Evolutionary conservation across 768 basidiomycete species (phyloP), one percentile per base, ranked within the genome.

Genomic region (Leccinum pellstonianum): DNA sequence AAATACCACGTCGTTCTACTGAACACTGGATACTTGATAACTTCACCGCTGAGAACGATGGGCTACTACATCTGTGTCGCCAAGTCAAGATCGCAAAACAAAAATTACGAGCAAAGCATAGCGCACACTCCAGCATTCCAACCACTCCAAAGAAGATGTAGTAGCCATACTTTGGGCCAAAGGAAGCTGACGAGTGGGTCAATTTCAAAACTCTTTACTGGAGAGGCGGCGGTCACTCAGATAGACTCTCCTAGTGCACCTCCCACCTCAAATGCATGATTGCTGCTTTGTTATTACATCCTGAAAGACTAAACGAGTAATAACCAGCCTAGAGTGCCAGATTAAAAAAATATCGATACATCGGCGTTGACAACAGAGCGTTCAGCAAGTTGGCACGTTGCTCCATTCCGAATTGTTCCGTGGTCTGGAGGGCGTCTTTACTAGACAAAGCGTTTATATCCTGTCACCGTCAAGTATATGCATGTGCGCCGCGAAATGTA

Each of bases 101-200:
- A 14, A 58, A 12, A 33, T 33, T 33, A 33, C 47, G 19, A 56
- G 33, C 23, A 56, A 47, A 57, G 25, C 64, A 33, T n/a, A 11
- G 77, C 92, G 59, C 63, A 96, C 95, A 99, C 81, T 99, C 97
- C 62, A 99, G 86, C 81, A 98, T 96, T 50, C 95, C 95, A 46
- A 95, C 86, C 52, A 98, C 91, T 52, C 93, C 94, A 64, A 90
- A 84, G 76, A 97, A 98, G 55, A 94, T 77, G 38, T 95, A 27
- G 27, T 27, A 27, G 54, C 27, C 55, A 68, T 64, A 63, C 72
- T 59, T 65, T 15, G 68, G 70, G 25, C 65, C 60, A 5, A 31
- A 53, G 7, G 60, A 58, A 11, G 71, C 73, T 47, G 80, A 82
- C 60, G 80, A 83, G 60, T 83, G 83, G 82, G 79, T 81, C 21